phyloP scores from a whole-genome alignment of 1,139 yeast genomes.

The Kluyveromyces sp. region DNA sequence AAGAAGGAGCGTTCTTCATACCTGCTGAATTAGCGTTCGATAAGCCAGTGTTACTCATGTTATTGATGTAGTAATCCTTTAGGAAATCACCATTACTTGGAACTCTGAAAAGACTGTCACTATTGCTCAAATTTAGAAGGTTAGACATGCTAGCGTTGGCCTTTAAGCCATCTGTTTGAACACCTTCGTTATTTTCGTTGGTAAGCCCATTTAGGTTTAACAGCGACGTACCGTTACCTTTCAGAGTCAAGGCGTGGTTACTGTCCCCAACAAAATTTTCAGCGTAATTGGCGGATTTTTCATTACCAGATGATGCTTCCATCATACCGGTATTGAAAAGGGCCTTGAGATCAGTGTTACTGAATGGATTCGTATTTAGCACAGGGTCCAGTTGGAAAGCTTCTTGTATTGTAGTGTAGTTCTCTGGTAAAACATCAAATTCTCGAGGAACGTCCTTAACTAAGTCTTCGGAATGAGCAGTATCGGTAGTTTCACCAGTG shows the following conservation, averaged over 20 bases:
- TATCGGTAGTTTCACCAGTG: slow-evolving; percentile 4
- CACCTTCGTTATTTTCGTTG: background rate
- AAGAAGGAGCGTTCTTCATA: slow-evolving; percentile 11
- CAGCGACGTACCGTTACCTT: slow-evolving; percentile 5
- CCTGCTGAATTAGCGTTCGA: slow-evolving; percentile 9
- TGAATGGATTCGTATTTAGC: slow-evolving; percentile 18
- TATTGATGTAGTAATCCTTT: slow-evolving; percentile 15
- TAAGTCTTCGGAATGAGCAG: slow-evolving; percentile 1
- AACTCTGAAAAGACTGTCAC: slow-evolving; percentile 20
- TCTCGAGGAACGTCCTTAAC: slow-evolving; percentile 4
- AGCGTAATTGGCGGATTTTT: background rate
- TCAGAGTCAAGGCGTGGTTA: background rate
- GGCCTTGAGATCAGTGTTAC: slow-evolving; percentile 21
- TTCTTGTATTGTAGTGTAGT: slow-evolving; percentile 16
- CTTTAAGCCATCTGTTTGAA: slow-evolving; percentile 2
- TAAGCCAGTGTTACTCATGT: slow-evolving; percentile 6
- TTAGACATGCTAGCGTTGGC: slow-evolving; percentile 1
- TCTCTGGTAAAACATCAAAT: slow-evolving; percentile 5
- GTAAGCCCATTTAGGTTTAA: slow-evolving; percentile 4
- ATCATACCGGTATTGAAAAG: slow-evolving; percentile 15
- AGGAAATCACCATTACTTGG: slow-evolving; percentile 23
- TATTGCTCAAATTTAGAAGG: slow-evolving; percentile 4
- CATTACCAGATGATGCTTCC: background rate
- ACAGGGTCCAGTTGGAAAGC: slow-evolving; percentile 26
- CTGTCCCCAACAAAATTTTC: background rate